Percentiles rank a stretch among this genome's conserved stretches.
These are phyloP conservation scores for Spizellomyces sp. DNA, from an alignment of 192 early-diverging fungal species.

Conservation along the genomic window DNA sequence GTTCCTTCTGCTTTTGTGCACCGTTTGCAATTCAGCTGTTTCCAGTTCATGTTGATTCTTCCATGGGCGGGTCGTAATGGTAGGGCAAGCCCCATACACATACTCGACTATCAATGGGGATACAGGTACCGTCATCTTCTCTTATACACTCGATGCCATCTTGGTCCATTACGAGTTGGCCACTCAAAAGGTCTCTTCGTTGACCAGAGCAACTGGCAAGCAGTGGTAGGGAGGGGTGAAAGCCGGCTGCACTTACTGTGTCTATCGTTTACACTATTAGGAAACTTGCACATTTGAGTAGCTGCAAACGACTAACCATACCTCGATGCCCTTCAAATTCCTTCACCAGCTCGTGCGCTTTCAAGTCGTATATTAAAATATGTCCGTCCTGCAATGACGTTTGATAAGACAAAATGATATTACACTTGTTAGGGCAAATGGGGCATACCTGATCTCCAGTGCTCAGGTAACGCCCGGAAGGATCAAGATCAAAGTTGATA, in stretches of 20 bases:
- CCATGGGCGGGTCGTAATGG: neutral
- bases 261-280: slow-evolving; percentile 45
- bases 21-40: too few relatives aligned
- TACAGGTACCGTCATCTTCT: neutral
- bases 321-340: slow-evolving; percentile 16
- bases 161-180: neutral
- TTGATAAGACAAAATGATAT: neutral
- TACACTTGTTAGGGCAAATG: neutral
- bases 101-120: slow-evolving; percentile 16
- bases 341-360: slow-evolving; percentile 21
- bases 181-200: slow-evolving; percentile 31
- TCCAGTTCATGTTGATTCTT: too few relatives aligned
- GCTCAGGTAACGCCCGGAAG: slow-evolving; percentile 55
- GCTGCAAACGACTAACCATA: neutral
- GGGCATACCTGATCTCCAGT: slow-evolving; percentile 62
- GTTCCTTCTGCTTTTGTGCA: too few relatives aligned
- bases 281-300: neutral
- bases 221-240: slow-evolving; percentile 69
- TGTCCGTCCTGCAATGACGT: slow-evolving; percentile 43
- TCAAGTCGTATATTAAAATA: slow-evolving; percentile 39
- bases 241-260: slow-evolving; percentile 53
- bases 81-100: slow-evolving; percentile 15
- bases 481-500: slow-evolving; percentile 70
- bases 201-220: slow-evolving; percentile 77
- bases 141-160: neutral